Percentiles rank a stretch among this genome's conserved stretches.
Conservation (phyloP, 176 grass and related monocot species). For the Musa acuminata region DNA sequence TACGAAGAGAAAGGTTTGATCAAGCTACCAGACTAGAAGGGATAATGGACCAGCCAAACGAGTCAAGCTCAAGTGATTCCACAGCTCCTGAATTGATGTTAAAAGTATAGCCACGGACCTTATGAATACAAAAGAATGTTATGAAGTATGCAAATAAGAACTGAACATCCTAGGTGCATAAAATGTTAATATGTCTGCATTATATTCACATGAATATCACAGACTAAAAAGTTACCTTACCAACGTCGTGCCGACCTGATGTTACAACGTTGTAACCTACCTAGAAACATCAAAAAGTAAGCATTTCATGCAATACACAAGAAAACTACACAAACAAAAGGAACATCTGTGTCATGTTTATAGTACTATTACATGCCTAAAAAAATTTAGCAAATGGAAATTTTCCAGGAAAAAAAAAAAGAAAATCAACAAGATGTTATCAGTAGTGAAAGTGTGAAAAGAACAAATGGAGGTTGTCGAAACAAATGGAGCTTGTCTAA, state of each 20-base stretch:
- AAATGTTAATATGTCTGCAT: not conserved
- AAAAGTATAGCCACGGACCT: conserved; percentile 88
- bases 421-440: not conserved
- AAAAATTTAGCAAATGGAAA: not conserved
- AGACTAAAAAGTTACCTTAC: conserved; percentile 60
- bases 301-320: conserved; percentile 2
- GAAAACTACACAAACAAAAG: not conserved
- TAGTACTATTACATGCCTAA: not conserved
- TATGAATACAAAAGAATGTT: conserved; percentile 16
- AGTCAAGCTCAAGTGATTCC: conserved; percentile 86
- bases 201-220: conserved; percentile 18
- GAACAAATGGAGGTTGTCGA: too few species aligned
- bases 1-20: not conserved
- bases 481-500: too few species aligned
- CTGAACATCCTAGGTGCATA: not conserved
- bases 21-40: conserved; percentile 73
- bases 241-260: conserved; percentile 50
- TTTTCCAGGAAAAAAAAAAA: not conserved
- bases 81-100: conserved; percentile 78
- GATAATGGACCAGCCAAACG: conserved; percentile 74
- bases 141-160: conserved; percentile 5
- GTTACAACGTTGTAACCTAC: conserved; percentile 81
- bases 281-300: conserved; percentile 32
- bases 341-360: not conserved
- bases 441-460: too few species aligned